A percentile compares a stretch with the other conserved stretches of the same genome.
These are phyloP conservation scores for Suillus alpinus DNA, from an alignment of 768 basidiomycete species.

Conservation along the genomic window DNA sequence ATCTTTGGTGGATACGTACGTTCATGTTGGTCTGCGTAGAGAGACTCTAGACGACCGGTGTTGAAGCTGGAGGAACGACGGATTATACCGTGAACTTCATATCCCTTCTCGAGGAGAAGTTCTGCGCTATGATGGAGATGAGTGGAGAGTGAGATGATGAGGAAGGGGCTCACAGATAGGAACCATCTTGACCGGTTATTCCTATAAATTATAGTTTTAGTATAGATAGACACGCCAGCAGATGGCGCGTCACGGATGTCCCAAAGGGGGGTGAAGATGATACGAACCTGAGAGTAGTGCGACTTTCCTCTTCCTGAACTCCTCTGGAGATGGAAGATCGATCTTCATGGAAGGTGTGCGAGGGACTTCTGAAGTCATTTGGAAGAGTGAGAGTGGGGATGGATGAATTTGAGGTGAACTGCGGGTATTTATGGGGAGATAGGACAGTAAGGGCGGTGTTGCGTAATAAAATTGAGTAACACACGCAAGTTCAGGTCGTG, in stretches of 20 bases:
- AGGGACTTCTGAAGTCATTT: neutral
- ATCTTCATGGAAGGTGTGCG: constrained; percentile 44
- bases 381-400: neutral
- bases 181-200: constrained; percentile 95
- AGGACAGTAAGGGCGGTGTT: neutral
- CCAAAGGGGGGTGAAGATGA: constrained; percentile 1
- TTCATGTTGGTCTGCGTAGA: constrained; percentile 91
- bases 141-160: neutral
- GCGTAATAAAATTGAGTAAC: too few species aligned
- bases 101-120: constrained; percentile 81
- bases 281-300: constrained; percentile 83
- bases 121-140: constrained; percentile 55
- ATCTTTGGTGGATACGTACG: constrained; percentile 46
- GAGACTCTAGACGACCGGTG: constrained; percentile 90
- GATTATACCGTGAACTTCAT: constrained; percentile 93
- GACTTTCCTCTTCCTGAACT: constrained; percentile 88
- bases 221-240: neutral
- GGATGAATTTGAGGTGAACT: neutral
- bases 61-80: constrained; percentile 98
- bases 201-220: constrained; percentile 41
- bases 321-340: constrained; percentile 67
- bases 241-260: neutral
- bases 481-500: too few species aligned
- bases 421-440: too few species aligned
- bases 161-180: constrained; percentile 69